Evolutionary conservation across 805 yeast species (phyloP), one percentile per base, ranked within the genome.

Genomic region (Sugiyamaella qingdaonensis): DNA sequence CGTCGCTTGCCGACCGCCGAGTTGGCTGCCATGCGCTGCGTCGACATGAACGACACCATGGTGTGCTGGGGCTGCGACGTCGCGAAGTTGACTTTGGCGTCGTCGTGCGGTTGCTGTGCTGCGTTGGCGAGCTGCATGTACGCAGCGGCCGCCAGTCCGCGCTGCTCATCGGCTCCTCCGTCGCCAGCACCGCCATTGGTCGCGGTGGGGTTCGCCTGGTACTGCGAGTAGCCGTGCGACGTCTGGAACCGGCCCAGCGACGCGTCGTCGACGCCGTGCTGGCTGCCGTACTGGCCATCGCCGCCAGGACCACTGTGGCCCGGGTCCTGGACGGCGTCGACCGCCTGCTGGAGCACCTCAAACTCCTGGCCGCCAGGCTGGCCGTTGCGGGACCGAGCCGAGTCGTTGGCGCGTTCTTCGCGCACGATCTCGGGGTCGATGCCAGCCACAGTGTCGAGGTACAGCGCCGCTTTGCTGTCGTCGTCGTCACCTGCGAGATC

Each of bases 341-440:
- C 52, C 21, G 48, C 48, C 36, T 39, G 46, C 39, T 35, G 46
- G n/a, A 39, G 39, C 29, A 36, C 51, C 14, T 14, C 48, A 19
- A 45, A 45, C 27, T 45, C 48, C 46, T 49, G 48, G 45, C 33
- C 54, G 5, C 42, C 32, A 10, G 33, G 19, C 19, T 45, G 47
- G 51, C 51, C 46, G 24, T 27, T 37, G 11, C 44, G 51, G 10
- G 46, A 31, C 13, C 48, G 35, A 13, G 36, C 37, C 16, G 32
- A 24, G 36, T 52, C 49, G 21, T 36, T 44, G 13, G 35, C 52
- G 33, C 48, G 52, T 50, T 64, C 67, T 53, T 61, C 66, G 46
- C 64, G 59, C 14, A 66, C 68, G 48, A 66, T 66, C 49, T 63
- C 68, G 19, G 69, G 69, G 52, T 66, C 69, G 39, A 66, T 66